A percentile compares a stretch with the other conserved stretches of the same genome.
These are phyloP conservation scores for Aspergillus persii DNA, from an alignment of 2,329 filamentous ascomycete genomes.

Conservation along the genomic window DNA sequence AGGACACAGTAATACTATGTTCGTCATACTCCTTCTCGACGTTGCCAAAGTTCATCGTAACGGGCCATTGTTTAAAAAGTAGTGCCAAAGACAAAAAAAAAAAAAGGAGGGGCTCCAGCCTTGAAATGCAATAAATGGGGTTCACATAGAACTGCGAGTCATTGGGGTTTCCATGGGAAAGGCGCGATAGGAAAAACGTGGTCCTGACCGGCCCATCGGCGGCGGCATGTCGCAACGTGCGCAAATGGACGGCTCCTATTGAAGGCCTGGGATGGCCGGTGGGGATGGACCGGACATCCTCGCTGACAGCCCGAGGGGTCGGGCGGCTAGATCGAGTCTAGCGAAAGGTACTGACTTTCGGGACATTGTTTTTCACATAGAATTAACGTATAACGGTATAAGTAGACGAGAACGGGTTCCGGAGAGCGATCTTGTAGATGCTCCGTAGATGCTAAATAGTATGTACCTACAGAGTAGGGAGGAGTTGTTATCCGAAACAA, in stretches of 20 bases:
- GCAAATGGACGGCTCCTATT: constrained; percentile 20
- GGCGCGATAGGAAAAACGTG: not conserved
- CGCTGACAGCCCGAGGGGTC: not conserved
- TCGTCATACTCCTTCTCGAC: constrained; percentile 13
- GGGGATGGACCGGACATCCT: constrained; percentile 2
- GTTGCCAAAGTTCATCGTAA: constrained; percentile 4
- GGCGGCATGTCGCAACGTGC: constrained; percentile 19
- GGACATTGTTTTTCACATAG: not conserved
- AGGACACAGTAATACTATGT: constrained; percentile 3
- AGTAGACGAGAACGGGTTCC: not conserved
- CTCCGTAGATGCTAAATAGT: no score
- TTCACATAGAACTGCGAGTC: not conserved
- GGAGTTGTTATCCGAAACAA: no score
- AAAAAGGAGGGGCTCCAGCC: constrained; percentile 1
- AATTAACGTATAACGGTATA: not conserved
- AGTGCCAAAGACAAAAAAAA: no score
- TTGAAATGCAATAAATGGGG: not conserved
- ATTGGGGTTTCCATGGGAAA: not conserved
- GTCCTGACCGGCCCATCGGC: constrained; percentile 3
- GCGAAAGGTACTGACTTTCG: not conserved
- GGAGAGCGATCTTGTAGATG: no score
- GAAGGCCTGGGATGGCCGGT: constrained; percentile 11
- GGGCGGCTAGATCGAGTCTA: not conserved
- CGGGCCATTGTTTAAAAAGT: constrained; percentile 1
- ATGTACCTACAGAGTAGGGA: no score